Percentiles rank a stretch among this genome's conserved stretches.
These are phyloP conservation scores for Apostasia ramifera DNA, from an alignment of 106 monocot species.

Conservation along the genomic window DNA sequence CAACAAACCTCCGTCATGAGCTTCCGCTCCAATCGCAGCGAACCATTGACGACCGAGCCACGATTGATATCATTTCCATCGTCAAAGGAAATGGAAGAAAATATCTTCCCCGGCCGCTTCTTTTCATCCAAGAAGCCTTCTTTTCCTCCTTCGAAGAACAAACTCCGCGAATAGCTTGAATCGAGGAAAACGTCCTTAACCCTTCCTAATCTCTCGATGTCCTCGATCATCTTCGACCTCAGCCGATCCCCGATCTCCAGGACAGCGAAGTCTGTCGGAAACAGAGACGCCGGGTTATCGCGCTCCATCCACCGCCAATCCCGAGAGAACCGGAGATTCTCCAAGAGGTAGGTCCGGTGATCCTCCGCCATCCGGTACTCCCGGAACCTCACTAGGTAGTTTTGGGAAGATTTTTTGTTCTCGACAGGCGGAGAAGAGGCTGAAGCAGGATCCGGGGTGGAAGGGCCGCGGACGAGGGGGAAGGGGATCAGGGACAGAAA, in stretches of 20 bases:
- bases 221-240: conserved; percentile 24
- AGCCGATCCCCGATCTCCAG: conserved; percentile 42
- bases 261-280: conserved; percentile 90
- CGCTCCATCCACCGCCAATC: conserved; percentile 84
- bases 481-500: conserved; percentile 26
- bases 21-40: conserved; percentile 56
- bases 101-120: conserved; percentile 72
- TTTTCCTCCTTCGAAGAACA: conserved; percentile 33
- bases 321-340: conserved; percentile 13
- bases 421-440: neutral
- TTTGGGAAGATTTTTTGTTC: conserved; percentile 12
- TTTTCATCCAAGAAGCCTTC: conserved; percentile 13
- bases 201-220: conserved; percentile 40
- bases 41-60: conserved; percentile 20
- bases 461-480: conserved; percentile 13
- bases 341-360: conserved; percentile 66
- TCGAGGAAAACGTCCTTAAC: conserved; percentile 75
- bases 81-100: conserved; percentile 74
- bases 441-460: neutral
- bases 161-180: conserved; percentile 49
- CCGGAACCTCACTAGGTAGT: conserved; percentile 71
- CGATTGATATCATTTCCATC: conserved; percentile 18
- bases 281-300: conserved; percentile 56
- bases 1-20: conserved; percentile 64
- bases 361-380: conserved; percentile 53